phyloP scores from a whole-genome alignment of 2,329 filamentous ascomycete genomes.

The Penicillium brevicompactum region DNA sequence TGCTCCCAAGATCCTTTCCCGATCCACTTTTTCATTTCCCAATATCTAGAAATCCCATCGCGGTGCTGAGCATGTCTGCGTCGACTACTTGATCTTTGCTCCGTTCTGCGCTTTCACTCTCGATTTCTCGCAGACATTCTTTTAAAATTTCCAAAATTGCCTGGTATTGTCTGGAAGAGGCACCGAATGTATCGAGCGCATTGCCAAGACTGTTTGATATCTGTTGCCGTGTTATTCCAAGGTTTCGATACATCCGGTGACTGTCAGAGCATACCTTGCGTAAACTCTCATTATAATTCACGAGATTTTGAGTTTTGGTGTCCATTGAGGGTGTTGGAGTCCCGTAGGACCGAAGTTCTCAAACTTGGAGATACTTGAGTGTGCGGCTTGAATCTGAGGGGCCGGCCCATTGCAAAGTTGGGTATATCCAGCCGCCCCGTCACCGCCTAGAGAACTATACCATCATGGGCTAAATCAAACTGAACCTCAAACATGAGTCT shows the following conservation, averaged over 20 bases:
- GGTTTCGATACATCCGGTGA: background rate
- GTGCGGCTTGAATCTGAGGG: background rate
- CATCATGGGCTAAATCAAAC: too few relatives aligned
- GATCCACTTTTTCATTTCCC: conserved; percentile 16
- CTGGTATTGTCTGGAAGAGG: conserved; percentile 40
- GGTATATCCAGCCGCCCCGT: background rate
- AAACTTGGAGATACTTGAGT: background rate
- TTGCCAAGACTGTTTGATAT: conserved; percentile 47
- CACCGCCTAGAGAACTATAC: conserved; percentile 1
- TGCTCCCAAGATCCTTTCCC: background rate
- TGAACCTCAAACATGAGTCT: background rate
- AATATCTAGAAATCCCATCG: conserved; percentile 38
- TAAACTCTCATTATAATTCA: conserved; percentile 21
- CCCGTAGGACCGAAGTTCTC: background rate
- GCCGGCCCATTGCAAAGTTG: background rate
- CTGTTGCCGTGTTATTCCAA: conserved; percentile 22
- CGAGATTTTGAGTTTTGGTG: background rate
- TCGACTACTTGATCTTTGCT: conserved; percentile 22
- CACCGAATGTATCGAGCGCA: conserved; percentile 42
- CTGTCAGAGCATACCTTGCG: conserved; percentile 14
- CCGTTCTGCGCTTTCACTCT: conserved; percentile 13
- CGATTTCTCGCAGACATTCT: conserved; percentile 34
- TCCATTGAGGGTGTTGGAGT: background rate
- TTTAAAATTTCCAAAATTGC: conserved; percentile 40
- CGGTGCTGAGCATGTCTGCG: conserved; percentile 33